Percentiles rank a stretch among this genome's conserved stretches.
Conservation (phyloP, 139 green algal species). For the Auxenochlorella protothecoides region DNA sequence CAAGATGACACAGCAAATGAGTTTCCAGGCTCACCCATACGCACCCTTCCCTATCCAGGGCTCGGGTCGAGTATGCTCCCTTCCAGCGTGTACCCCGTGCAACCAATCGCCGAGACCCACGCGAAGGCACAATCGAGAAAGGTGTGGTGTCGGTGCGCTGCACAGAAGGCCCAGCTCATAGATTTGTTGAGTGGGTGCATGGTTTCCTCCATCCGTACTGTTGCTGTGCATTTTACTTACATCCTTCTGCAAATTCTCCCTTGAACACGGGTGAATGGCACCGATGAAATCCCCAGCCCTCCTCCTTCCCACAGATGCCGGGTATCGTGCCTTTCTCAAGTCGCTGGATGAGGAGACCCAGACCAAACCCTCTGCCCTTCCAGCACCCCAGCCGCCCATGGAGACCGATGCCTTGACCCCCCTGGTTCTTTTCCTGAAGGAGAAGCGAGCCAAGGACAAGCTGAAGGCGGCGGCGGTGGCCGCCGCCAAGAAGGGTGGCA, state of each 20-base stretch:
- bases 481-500: too few species aligned
- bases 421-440: constrained; percentile 21
- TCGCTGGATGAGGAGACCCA: constrained; percentile 31
- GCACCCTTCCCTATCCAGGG: constrained; percentile 1
- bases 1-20: background rate
- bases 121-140: constrained; percentile 58
- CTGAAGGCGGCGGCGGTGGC: too few species aligned
- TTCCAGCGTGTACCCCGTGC: constrained; percentile 46
- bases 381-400: background rate
- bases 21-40: background rate
- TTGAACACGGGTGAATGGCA: too few species aligned
- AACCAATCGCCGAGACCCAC: constrained; percentile 32
- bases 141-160: constrained; percentile 18
- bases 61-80: constrained; percentile 60
- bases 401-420: constrained; percentile 1
- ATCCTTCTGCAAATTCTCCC: too few species aligned
- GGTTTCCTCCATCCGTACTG: background rate
- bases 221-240: background rate
- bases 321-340: constrained; percentile 52
- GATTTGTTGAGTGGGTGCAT: background rate
- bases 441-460: constrained; percentile 5
- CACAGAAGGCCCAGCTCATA: background rate
- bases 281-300: background rate
- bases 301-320: constrained; percentile 36
- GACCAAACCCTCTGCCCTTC: background rate